Base-by-base conservation (phyloP, 345 rosid genomes). In the Euphorbia pulcherrima region DNA sequence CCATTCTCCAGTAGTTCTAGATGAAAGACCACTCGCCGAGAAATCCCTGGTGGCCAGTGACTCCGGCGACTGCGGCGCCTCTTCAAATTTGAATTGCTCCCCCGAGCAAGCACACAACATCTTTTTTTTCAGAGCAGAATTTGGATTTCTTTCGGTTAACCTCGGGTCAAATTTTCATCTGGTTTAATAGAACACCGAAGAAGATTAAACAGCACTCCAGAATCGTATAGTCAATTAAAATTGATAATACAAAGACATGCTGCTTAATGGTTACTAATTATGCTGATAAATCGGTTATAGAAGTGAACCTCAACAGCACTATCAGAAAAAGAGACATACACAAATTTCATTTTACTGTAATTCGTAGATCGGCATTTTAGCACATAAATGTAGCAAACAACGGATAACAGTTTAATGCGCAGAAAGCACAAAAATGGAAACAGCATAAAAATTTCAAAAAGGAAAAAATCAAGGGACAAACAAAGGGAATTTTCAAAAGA, bases 31-130 rank as follows among this genome's bases (percentile, higher is more conserved):
- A 71, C 95, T 84, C 3, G 87, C 92, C 0, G 97, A 94, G 84
- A 94, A 94, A 75, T 94, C 99, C 72, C 99, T 78, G 0, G 97
- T 94, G 44, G 99, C 97, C 67, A 94, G 75, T 4, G 99, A 89
- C 61, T 88, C 97, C 54, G 97, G 97, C 14, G 99, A 91, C 59
- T 83, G 87, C 6, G 96, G 92, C 65, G 86, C 86, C 18, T 94
- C 99, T 70, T 94, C 97, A 39, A 90, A 79, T 70, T 87, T 86
- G 83, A 94, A 92, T 57, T 86, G 97, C 81, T 92, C 96, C 21
- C 99, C 96, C 30, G 99, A 94, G 75, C 97, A 94, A 78, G 97
- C 90, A 72, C 97, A 92, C 92, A 94, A 72, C 97, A 92, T 92
- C 75, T 76, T 83, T 20, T 37, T 46, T 20, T 37, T 46, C 64